Evolutionary conservation across 768 basidiomycete species (phyloP).

Genomic region (Krasilnikovozyma curviuscula): DNA sequence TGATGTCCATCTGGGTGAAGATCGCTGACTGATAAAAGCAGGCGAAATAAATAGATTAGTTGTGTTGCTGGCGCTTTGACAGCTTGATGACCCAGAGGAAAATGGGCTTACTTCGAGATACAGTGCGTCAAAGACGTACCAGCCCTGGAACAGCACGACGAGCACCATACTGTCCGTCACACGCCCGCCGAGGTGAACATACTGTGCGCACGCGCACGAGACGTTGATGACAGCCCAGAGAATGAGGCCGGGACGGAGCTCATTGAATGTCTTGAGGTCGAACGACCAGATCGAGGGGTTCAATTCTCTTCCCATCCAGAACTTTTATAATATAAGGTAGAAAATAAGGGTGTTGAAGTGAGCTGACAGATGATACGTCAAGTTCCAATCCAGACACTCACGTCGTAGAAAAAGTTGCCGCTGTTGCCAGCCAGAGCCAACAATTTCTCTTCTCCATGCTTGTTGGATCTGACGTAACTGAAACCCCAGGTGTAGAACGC

Average conservation of each 20-base stretch:
- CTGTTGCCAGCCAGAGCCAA: constrained; percentile 86
- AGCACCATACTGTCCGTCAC: constrained; percentile 81
- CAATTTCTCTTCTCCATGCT: constrained; percentile 34
- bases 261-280: constrained; percentile 61
- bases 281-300: constrained; percentile 68
- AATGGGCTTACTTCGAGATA: constrained; percentile 59
- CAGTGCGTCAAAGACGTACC: constrained; percentile 68
- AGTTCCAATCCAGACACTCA: constrained; percentile 29
- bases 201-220: constrained; percentile 79
- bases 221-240: constrained; percentile 81
- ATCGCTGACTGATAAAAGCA: constrained; percentile 50
- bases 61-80: not conserved
- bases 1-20: constrained; percentile 93
- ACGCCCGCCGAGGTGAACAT: constrained; percentile 47
- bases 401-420: constrained; percentile 74
- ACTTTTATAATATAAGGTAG: constrained; percentile 31
- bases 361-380: not conserved
- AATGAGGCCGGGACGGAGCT: constrained; percentile 75
- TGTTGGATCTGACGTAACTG: constrained; percentile 38
- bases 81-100: too few species aligned
- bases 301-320: constrained; percentile 81
- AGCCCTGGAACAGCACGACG: constrained; percentile 61
- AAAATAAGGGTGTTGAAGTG: not conserved
- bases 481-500: constrained; percentile 46
- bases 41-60: not conserved